Evolutionary conservation across 2,329 filamentous ascomycete genomes (phyloP).

Genomic region (Xylaria sp.): DNA sequence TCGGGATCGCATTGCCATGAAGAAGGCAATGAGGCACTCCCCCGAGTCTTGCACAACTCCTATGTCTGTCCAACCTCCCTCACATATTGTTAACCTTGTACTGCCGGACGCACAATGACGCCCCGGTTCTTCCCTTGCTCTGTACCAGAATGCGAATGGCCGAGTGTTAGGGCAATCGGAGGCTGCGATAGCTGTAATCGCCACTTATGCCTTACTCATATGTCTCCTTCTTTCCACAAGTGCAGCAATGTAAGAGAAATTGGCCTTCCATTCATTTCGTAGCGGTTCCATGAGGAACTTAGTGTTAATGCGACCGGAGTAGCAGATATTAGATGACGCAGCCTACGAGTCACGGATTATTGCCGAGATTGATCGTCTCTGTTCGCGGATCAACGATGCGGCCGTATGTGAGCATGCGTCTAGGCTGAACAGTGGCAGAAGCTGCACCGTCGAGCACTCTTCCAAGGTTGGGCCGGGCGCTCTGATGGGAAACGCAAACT

Average conservation of each 20-base stretch:
- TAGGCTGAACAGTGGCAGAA: slow-evolving; percentile 34
- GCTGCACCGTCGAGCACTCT: slow-evolving; percentile 38
- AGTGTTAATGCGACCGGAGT: no score
- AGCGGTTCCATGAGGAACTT: neutral
- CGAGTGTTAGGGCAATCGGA: slow-evolving; percentile 27
- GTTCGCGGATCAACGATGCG: slow-evolving; percentile 37
- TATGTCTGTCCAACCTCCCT: no score
- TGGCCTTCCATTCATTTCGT: neutral
- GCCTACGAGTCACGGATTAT: slow-evolving; percentile 30
- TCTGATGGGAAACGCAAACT: slow-evolving; percentile 45
- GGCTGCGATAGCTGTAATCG: slow-evolving; percentile 35
- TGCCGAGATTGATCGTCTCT: slow-evolving; percentile 34
- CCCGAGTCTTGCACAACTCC: no score
- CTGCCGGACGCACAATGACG: neutral
- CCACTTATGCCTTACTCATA: slow-evolving; percentile 31
- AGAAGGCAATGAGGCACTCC: no score
- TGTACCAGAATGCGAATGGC: slow-evolving; percentile 30
- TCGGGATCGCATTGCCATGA: no score
- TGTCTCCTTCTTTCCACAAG: slow-evolving; percentile 32
- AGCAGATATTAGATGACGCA: slow-evolving; percentile 28
- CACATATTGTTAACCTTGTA: no score
- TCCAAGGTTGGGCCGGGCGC: slow-evolving; percentile 29
- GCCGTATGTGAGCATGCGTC: slow-evolving; percentile 41
- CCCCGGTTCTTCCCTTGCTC: slow-evolving; percentile 31
- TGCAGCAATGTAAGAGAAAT: slow-evolving; percentile 26